Evolutionary conservation across 2,329 filamentous ascomycete genomes (phyloP).

Genomic region (Fusarium coicis): DNA sequence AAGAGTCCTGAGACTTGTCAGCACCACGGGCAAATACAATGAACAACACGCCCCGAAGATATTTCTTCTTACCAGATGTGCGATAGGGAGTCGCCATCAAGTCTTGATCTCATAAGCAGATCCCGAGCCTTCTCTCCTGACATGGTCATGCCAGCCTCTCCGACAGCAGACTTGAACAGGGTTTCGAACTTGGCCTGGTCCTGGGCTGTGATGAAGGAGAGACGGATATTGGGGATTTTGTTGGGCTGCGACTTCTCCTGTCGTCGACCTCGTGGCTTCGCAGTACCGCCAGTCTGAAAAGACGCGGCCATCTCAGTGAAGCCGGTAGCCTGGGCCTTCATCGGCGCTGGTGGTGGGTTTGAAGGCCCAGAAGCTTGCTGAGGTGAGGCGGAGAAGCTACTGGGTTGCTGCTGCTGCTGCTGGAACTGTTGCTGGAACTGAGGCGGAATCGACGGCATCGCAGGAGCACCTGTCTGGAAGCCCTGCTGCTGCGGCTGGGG

Average conservation of each 20-base stretch:
- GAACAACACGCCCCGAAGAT: not conserved
- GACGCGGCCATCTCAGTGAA: constrained; percentile 75
- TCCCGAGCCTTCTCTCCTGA: constrained; percentile 94
- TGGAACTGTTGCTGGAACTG: constrained; percentile 70
- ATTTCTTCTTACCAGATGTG: constrained; percentile 82
- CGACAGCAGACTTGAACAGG: constrained; percentile 94
- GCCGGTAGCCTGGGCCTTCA: constrained; percentile 74
- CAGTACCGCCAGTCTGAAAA: constrained; percentile 64
- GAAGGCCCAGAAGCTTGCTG: constrained; percentile 62
- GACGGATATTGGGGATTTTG: constrained; percentile 91
- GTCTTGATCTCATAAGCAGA: constrained; percentile 85
- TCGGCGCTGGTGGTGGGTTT: constrained; percentile 65
- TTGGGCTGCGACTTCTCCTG: constrained; percentile 63
- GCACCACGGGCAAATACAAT: not conserved
- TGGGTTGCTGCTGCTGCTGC: constrained; percentile 58
- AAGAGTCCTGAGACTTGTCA: constrained; percentile 72
- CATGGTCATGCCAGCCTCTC: constrained; percentile 84
- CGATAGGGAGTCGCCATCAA: constrained; percentile 87
- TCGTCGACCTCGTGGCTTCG: constrained; percentile 58
- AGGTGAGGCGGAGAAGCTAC: constrained; percentile 58
- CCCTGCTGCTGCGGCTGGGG: constrained; percentile 61
- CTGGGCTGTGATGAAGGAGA: constrained; percentile 94
- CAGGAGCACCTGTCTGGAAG: constrained; percentile 69
- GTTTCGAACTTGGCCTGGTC: constrained; percentile 98
- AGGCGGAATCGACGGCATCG: constrained; percentile 68